Conservation (phyloP, 2,329 filamentous ascomycete genomes). For the Colletotrichum truncatum region DNA sequence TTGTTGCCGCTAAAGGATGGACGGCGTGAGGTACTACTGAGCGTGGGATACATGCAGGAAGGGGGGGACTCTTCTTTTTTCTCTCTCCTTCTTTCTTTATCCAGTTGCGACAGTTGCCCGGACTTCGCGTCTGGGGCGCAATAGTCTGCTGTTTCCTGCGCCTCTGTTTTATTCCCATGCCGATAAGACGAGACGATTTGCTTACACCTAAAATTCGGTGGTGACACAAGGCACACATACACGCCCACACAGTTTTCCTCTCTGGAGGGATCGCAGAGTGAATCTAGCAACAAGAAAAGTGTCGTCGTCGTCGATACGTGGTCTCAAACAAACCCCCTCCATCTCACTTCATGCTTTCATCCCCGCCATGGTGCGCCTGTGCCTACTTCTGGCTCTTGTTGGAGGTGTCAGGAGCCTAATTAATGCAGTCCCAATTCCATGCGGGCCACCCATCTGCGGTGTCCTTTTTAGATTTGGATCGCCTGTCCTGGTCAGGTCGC, state of each 20-base stretch:
- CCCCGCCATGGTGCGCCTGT: neutral
- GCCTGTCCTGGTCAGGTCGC: slow-evolving; percentile 30
- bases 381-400: neutral
- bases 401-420: slow-evolving; percentile 24
- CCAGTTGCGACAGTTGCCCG: too few species aligned
- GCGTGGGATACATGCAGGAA: too few species aligned
- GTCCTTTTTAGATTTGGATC: slow-evolving; percentile 30
- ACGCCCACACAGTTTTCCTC: neutral
- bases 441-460: slow-evolving; percentile 7
- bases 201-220: neutral
- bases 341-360: slow-evolving; percentile 10
- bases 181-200: neutral
- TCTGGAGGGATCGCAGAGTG: too few species aligned
- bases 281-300: neutral
- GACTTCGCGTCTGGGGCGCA: too few species aligned
- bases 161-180: neutral
- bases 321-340: slow-evolving; percentile 28
- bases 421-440: slow-evolving; percentile 21
- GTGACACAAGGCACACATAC: neutral
- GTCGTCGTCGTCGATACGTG: slow-evolving; percentile 9
- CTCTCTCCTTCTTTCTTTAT: too few species aligned
- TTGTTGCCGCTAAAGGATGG: neutral
- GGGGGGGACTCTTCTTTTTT: too few species aligned
- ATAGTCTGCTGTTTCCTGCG: too few species aligned
- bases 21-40: too few species aligned